Evolutionary conservation across 2,329 filamentous ascomycete species (phyloP).

Genomic region (Lizonia empirigonia): DNA sequence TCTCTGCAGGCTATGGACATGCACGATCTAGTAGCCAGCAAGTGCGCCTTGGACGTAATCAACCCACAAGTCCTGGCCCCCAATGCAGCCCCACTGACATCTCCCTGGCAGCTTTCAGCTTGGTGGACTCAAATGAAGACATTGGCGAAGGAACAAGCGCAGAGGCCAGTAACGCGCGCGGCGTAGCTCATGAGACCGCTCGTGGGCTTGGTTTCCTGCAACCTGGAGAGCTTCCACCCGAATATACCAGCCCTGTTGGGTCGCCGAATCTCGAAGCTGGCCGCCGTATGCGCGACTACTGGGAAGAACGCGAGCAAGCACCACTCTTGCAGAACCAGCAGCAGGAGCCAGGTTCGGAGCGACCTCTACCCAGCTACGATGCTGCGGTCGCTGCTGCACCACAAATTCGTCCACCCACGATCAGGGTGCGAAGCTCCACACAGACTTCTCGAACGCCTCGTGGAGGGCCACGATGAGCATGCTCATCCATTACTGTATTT

Average conservation of each 20-base stretch:
- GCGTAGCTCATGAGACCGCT: slow-evolving; percentile 25
- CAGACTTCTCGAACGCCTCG: slow-evolving; percentile 26
- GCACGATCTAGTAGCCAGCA: slow-evolving; percentile 77
- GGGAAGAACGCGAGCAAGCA: slow-evolving; percentile 57
- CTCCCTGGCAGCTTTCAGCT: slow-evolving; percentile 83
- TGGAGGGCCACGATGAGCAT: slow-evolving; percentile 22
- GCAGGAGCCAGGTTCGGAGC: slow-evolving; percentile 50
- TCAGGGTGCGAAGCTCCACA: slow-evolving; percentile 34
- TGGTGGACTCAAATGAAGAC: slow-evolving; percentile 69
- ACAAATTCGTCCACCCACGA: slow-evolving; percentile 28
- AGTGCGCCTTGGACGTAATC: slow-evolving; percentile 69
- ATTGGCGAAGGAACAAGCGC: slow-evolving; percentile 72
- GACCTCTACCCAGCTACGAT: slow-evolving; percentile 80
- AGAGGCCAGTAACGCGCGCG: slow-evolving; percentile 23
- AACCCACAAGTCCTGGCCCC: slow-evolving; percentile 84
- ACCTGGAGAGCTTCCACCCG: slow-evolving; percentile 53
- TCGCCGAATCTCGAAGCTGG: slow-evolving; percentile 59
- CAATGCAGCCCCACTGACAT: slow-evolving; percentile 93
- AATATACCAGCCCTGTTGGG: slow-evolving; percentile 54
- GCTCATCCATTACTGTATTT: slow-evolving; percentile 9
- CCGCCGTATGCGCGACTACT: slow-evolving; percentile 43
- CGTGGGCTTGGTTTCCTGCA: slow-evolving; percentile 45
- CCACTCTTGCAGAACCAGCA: slow-evolving; percentile 45
- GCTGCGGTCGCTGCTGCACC: slow-evolving; percentile 75
- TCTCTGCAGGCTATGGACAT: slow-evolving; percentile 62